Evolutionary conservation across 306 rosid species (phyloP).

Genomic region (Phaseolus lunatus): DNA sequence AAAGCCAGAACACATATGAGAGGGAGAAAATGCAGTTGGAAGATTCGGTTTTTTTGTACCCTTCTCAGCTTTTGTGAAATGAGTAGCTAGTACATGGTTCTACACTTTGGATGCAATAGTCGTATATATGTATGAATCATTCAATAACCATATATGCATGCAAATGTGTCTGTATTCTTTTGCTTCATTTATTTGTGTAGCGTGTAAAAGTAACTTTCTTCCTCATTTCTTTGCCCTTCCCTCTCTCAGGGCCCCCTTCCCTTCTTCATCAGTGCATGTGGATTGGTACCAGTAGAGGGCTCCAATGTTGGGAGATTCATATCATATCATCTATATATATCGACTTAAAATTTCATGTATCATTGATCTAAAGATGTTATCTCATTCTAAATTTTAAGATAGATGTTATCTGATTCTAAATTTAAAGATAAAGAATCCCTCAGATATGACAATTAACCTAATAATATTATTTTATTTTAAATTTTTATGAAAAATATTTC

Average conservation of each 20-base stretch:
- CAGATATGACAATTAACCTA: too few relatives aligned
- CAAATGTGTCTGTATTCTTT: neutral
- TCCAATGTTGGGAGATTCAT: constrained; percentile 37
- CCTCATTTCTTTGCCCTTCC: neutral
- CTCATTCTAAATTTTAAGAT: too few relatives aligned
- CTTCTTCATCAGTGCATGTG: constrained; percentile 46
- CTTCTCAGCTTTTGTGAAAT: neutral
- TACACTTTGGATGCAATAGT: neutral
- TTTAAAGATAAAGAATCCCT: too few relatives aligned
- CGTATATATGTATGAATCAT: too few relatives aligned
- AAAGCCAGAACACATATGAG: neutral
- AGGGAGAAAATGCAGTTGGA: neutral
- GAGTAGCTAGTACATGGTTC: neutral
- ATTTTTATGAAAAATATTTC: too few relatives aligned
- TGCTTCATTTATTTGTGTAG: neutral
- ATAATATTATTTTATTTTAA: too few relatives aligned
- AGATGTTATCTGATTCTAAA: too few relatives aligned
- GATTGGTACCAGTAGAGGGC: constrained; percentile 46
- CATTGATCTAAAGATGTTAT: too few relatives aligned
- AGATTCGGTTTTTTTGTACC: neutral
- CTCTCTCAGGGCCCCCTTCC: constrained; percentile 13
- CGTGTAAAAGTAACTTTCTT: constrained; percentile 21
- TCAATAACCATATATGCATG: too few relatives aligned
- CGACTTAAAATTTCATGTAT: too few relatives aligned
- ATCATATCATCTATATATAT: too few relatives aligned